Evolutionary conservation across 2,329 filamentous ascomycete genomes (phyloP).

Genomic region (Microdochium trichocladiopsis): DNA sequence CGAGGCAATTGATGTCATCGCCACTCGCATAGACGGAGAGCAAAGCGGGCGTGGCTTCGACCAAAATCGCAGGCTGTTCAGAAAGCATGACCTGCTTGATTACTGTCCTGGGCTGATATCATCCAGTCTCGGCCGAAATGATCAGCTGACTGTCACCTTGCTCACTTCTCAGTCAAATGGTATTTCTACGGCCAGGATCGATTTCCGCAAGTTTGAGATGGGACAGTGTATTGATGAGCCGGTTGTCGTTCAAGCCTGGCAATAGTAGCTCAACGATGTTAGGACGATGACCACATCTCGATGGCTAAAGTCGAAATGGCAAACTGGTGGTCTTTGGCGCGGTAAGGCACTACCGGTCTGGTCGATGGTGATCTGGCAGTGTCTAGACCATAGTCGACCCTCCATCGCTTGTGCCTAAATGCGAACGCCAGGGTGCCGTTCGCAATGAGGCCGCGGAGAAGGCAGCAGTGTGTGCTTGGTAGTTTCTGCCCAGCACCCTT

Average conservation of each 20-base stretch:
- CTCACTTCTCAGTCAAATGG: too few relatives aligned
- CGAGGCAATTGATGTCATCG: too few relatives aligned
- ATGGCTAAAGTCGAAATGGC: conserved; percentile 55
- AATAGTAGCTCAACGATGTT: conserved; percentile 50
- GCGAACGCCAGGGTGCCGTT: conserved; percentile 45
- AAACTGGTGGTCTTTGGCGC: conserved; percentile 50
- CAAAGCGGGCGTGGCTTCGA: too few relatives aligned
- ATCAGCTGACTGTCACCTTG: too few relatives aligned
- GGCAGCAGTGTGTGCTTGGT: conserved; percentile 29
- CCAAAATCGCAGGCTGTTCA: too few relatives aligned
- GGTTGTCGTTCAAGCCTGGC: conserved; percentile 43
- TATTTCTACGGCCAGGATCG: too few relatives aligned
- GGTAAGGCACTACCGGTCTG: conserved; percentile 49
- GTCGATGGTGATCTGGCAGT: conserved; percentile 28
- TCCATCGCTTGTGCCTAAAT: conserved; percentile 52
- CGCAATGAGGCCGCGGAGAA: conserved; percentile 50
- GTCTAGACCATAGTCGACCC: conserved; percentile 57
- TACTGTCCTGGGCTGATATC: too few relatives aligned
- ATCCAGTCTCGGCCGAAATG: too few relatives aligned
- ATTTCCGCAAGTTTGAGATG: conserved; percentile 41
- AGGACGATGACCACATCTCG: conserved; percentile 50
- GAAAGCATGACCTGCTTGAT: too few relatives aligned
- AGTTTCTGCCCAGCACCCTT: conserved; percentile 26
- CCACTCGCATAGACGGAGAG: too few relatives aligned
- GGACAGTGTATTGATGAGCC: conserved; percentile 39